A percentile compares a stretch with the other conserved stretches of the same genome.
Evolutionary conservation across 768 basidiomycete genomes (phyloP).

Genomic region (Boletus edulis): DNA sequence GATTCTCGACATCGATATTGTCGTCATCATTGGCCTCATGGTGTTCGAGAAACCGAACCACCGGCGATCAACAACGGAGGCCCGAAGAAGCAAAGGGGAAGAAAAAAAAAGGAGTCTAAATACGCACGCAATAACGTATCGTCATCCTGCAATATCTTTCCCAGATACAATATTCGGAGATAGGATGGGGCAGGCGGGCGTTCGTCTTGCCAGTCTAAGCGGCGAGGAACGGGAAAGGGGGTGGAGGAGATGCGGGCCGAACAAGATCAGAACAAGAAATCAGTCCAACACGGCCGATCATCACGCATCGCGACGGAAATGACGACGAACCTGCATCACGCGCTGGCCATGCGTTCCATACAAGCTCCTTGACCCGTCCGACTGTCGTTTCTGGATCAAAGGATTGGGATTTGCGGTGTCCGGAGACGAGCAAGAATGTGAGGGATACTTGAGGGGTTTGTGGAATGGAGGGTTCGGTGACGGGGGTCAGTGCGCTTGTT

Average conservation of each 20-base stretch:
- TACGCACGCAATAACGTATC: constrained; percentile 66
- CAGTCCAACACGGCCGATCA: constrained; percentile 13
- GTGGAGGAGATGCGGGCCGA: neutral
- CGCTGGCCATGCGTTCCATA: constrained; percentile 78
- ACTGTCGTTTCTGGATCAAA: constrained; percentile 76
- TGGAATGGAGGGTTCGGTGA: constrained; percentile 36
- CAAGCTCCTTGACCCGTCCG: constrained; percentile 77
- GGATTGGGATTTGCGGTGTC: constrained; percentile 62
- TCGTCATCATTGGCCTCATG: neutral
- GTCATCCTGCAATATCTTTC: constrained; percentile 82
- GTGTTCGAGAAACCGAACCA: neutral
- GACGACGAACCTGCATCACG: constrained; percentile 42
- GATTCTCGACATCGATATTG: neutral
- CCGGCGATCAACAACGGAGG: neutral
- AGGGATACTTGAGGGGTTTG: constrained; percentile 63
- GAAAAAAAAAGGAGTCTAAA: neutral
- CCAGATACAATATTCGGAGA: constrained; percentile 72
- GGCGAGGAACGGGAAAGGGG: no score
- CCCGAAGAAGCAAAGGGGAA: neutral
- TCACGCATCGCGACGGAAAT: constrained; percentile 8
- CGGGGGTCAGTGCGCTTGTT: constrained; percentile 1
- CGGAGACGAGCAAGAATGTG: constrained; percentile 73
- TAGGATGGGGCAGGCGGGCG: constrained; percentile 76
- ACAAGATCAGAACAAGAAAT: neutral
- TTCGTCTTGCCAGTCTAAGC: constrained; percentile 73